Evolutionary conservation across 2,329 filamentous ascomycete species (phyloP).

Genomic region (Orbilia oligospora): DNA sequence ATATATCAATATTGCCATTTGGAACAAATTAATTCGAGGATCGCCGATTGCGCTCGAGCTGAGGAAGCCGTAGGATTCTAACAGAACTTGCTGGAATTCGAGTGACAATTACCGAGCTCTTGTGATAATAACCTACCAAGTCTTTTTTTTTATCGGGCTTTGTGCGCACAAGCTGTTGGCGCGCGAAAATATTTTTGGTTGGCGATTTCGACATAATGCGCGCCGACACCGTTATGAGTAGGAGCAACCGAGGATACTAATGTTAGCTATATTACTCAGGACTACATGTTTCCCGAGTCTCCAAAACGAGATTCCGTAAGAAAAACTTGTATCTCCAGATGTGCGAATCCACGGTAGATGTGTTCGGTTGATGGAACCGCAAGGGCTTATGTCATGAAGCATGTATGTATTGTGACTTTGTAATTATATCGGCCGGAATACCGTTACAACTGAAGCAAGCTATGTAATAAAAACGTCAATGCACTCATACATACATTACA

Average conservation of each 20-base stretch:
- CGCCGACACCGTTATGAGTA: conserved; percentile 17
- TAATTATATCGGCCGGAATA: conserved; percentile 11
- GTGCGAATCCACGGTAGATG: conserved; percentile 28
- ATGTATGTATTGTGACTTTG: conserved; percentile 13
- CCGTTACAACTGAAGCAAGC: not conserved
- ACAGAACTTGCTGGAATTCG: conserved; percentile 1
- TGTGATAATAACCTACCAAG: conserved; percentile 4
- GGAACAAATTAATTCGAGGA: not conserved
- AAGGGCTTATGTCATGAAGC: conserved; percentile 27
- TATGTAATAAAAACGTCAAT: conserved; percentile 21
- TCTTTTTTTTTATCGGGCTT: conserved; percentile 16
- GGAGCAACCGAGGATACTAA: conserved; percentile 26
- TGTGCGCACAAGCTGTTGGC: conserved; percentile 9
- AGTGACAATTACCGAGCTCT: conserved; percentile 11
- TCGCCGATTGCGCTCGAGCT: conserved; percentile 21
- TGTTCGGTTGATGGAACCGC: conserved; percentile 15
- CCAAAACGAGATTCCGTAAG: conserved; percentile 21
- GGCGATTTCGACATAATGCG: conserved; percentile 10
- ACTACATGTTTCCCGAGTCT: not conserved
- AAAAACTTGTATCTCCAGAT: conserved; percentile 28
- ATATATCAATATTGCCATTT: conserved; percentile 1
- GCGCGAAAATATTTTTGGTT: conserved; percentile 6
- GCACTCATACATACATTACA: conserved; percentile 5
- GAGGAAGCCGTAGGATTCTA: conserved; percentile 13
- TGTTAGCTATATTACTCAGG: conserved; percentile 25